A percentile compares a stretch with the other conserved stretches of the same genome.
Conservation (phyloP, 2,329 filamentous ascomycete species). For the Pyrenophora graminea region DNA sequence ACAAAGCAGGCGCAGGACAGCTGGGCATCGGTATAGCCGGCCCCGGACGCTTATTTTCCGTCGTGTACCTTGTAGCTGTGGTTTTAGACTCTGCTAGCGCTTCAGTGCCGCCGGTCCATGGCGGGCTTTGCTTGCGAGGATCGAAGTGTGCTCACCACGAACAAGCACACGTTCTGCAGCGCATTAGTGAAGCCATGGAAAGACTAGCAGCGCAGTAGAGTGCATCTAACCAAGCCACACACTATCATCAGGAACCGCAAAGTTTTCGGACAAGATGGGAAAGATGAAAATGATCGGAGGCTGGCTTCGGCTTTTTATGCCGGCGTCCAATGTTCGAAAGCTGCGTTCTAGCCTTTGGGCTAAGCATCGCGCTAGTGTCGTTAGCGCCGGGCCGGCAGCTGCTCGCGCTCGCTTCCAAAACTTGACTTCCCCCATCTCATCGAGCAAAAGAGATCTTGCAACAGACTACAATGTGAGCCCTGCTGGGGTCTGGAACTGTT, state of each 20-base stretch:
- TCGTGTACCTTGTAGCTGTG: conserved; percentile 2
- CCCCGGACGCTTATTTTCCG: background rate
- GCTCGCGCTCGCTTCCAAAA: background rate
- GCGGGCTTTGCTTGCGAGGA: no score
- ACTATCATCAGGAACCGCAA: no score
- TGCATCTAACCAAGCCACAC: no score
- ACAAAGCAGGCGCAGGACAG: no score
- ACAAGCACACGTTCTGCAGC: no score
- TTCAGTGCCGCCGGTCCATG: background rate
- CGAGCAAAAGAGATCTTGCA: background rate
- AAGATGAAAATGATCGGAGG: background rate
- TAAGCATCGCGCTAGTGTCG: background rate
- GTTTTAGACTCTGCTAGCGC: conserved; percentile 2
- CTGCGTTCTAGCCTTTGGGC: background rate
- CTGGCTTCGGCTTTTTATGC: conserved; percentile 1
- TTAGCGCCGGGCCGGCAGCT: background rate
- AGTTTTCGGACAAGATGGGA: background rate
- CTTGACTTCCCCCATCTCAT: background rate
- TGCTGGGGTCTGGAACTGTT: background rate
- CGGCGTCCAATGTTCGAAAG: background rate
- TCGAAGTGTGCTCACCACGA: no score
- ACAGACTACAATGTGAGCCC: no score
- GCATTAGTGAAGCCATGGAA: no score
- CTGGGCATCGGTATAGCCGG: background rate
- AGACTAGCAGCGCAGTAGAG: no score